Percentiles rank a stretch among this genome's conserved stretches.
Conservation (phyloP, 2,329 filamentous ascomycete genomes). For the Alternaria novae-zelandiae region DNA sequence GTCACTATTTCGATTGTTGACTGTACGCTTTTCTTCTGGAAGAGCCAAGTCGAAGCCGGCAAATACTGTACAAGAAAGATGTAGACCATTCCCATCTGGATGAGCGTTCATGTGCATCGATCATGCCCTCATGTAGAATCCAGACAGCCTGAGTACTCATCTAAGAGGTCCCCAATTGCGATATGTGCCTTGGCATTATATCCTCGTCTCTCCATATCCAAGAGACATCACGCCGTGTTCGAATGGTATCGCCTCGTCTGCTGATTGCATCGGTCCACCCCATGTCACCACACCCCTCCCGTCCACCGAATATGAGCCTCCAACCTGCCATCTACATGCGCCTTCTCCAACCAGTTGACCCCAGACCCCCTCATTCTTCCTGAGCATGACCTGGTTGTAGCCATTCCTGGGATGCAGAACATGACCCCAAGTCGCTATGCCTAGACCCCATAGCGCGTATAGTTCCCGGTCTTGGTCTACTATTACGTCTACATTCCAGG, state of each 20-base stretch:
- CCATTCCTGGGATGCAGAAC: conserved; percentile 45
- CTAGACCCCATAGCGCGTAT: conserved; percentile 67
- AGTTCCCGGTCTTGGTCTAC: conserved; percentile 63
- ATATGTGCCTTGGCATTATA: neutral
- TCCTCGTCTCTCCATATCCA: conserved; percentile 21
- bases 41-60: neutral
- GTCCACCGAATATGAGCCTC: conserved; percentile 43
- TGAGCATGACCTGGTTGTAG: conserved; percentile 44
- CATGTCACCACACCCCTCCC: conserved; percentile 42
- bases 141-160: neutral
- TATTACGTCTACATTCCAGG: conserved; percentile 63
- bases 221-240: conserved; percentile 42
- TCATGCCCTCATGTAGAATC: neutral
- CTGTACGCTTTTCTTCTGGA: neutral
- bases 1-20: neutral
- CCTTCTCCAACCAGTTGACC: conserved; percentile 45
- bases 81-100: neutral
- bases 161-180: neutral
- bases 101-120: neutral
- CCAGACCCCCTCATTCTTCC: conserved; percentile 45
- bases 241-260: conserved; percentile 39
- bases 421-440: conserved; percentile 49
- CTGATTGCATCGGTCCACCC: conserved; percentile 45
- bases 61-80: neutral
- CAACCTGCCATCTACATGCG: conserved; percentile 45